Base-by-base conservation (phyloP, 108 stramenopile species). In the Fragilaria crotonensis region DNA sequence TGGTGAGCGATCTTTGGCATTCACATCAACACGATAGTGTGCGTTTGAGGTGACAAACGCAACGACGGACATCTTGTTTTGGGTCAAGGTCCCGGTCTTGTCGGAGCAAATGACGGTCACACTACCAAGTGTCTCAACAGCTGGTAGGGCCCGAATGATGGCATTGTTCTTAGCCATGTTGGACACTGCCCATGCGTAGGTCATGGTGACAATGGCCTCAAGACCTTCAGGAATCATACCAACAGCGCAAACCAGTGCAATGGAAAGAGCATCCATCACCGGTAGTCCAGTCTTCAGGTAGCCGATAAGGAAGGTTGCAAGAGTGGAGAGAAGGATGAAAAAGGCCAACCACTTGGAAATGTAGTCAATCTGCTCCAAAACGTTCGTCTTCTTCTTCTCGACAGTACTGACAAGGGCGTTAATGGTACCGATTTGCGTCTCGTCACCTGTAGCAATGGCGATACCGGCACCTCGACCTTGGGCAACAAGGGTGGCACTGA, bases 51-150 rank as follows among this genome's bases (percentile, higher is more conserved):
- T 85, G 5, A 84, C 78, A 33, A 88, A 80, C 11, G 79, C 76
- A 45, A 70, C 76, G 33, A 95, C 84, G 46, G 84, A 71, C 96
- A 97, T 97, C 30, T 83, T 73, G 73, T 96, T 96, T 75, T 93
- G 80, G 4, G 98, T 99, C 20, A 99, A 83, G 21, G 98, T 99
- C 30, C 98, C 98, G 5, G 98, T 99, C 87, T 99, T 99, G 78
- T 99, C 98, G 28, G 89, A 87, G 87, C 95, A 95, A 49, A 98
- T 94, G 33, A 89, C 85, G 9, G 93, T 91, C 5, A 92, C 93
- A 61, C 87, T 90, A 62, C 98, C 98, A 59, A 99, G 87, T 25
- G 98, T 97, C 79, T 99, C 96, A 26, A 96, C 96, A 4, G 98
- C 88, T 51, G 96, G 91, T 49, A 95, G 84, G 30, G 81, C 76